These are phyloP conservation scores for Psilocybe subaeruginosa DNA, from an alignment of 768 basidiomycete species.

Conservation along the genomic window DNA sequence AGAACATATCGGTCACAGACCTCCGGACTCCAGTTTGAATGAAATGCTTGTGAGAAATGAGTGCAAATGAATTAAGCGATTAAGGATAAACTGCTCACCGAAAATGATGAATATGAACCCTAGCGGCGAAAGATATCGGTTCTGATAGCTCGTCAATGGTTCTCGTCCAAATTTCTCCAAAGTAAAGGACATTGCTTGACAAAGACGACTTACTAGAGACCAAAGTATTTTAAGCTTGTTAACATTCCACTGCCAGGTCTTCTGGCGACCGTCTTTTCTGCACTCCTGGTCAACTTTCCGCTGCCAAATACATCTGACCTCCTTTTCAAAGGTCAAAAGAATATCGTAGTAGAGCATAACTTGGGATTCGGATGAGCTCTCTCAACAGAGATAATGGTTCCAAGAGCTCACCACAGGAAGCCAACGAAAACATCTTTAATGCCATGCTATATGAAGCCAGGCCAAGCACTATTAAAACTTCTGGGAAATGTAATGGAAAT, in stretches of 20 bases:
- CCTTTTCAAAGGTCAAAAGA: no score
- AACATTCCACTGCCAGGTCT: conserved; percentile 9
- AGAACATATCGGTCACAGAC: conserved; percentile 4
- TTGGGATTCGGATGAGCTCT: no score
- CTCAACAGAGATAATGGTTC: no score
- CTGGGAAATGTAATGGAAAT: no score
- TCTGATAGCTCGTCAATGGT: neutral
- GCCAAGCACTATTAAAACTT: neutral
- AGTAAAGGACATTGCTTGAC: neutral
- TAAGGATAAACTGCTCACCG: neutral
- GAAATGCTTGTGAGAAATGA: conserved; percentile 2
- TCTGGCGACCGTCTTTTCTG: neutral
- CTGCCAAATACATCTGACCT: no score
- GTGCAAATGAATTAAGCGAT: neutral
- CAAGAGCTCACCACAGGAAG: no score
- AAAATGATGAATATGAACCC: conserved; percentile 8
- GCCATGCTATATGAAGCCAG: no score
- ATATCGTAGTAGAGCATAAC: no score
- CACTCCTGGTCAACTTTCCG: neutral
- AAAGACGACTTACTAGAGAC: neutral
- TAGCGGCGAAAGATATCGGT: conserved; percentile 10
- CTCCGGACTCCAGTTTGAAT: conserved; percentile 5
- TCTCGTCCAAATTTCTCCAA: neutral
- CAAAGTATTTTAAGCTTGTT: conserved; percentile 5
- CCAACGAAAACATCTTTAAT: no score